phyloP scores from a whole-genome alignment of 2,329 filamentous ascomycete species.

The Trematosphaeria pertusa region DNA sequence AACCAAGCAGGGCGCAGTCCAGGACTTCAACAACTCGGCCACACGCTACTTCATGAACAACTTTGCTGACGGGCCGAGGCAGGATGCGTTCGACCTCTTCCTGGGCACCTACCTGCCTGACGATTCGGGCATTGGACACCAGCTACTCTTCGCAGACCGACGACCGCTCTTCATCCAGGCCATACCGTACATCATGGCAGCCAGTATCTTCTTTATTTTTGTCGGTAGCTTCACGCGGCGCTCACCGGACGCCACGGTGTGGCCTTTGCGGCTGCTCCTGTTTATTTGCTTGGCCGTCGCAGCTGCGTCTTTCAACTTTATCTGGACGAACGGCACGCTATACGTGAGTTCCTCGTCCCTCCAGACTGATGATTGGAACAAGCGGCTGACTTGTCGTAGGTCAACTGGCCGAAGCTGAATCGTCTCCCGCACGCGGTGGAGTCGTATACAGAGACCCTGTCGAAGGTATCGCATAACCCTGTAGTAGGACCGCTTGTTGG shows the following conservation, averaged over 20 bases:
- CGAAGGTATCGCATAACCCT: slow-evolving; percentile 80
- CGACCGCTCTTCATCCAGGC: slow-evolving; percentile 88
- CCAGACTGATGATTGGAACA: slow-evolving; percentile 2
- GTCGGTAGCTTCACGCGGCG: slow-evolving; percentile 76
- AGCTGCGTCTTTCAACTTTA: slow-evolving; percentile 76
- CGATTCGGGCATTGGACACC: slow-evolving; percentile 72
- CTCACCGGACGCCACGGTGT: slow-evolving; percentile 74
- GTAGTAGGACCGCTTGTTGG: slow-evolving; percentile 77
- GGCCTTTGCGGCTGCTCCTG: slow-evolving; percentile 82
- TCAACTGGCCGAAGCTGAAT: slow-evolving; percentile 98
- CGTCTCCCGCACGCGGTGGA: slow-evolving; percentile 86
- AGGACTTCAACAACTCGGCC: slow-evolving; percentile 86
- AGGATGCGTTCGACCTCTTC: slow-evolving; percentile 96
- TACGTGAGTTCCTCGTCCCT: slow-evolving; percentile 73
- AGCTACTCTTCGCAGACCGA: slow-evolving; percentile 81
- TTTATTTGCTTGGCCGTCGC: slow-evolving; percentile 77
- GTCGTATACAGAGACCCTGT: slow-evolving; percentile 85
- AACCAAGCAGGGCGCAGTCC: slow-evolving; percentile 81
- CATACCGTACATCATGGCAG: slow-evolving; percentile 89
- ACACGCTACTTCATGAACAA: slow-evolving; percentile 94
- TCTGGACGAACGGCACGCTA: slow-evolving; percentile 84
- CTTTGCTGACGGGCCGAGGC: slow-evolving; percentile 89
- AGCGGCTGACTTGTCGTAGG: too few species aligned
- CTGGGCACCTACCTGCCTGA: slow-evolving; percentile 83
- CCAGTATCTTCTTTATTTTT: slow-evolving; percentile 83